Percentiles rank a stretch among this genome's conserved stretches.
Evolutionary conservation across 202 grass and related monocot species (phyloP).

Genomic region (Cymbopogon flexuosus): DNA sequence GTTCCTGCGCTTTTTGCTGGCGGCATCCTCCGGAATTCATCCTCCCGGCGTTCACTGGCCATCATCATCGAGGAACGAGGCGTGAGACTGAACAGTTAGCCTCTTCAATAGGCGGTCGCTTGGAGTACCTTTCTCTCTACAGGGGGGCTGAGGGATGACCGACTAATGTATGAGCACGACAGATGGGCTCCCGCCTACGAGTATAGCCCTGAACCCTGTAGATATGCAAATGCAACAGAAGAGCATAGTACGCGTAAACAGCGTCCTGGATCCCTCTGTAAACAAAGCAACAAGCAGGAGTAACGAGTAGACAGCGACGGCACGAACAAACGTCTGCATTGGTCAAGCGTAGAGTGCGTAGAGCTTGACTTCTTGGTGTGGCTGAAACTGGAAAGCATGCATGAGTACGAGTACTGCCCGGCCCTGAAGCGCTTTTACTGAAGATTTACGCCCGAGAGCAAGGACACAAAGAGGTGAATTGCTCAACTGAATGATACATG

Average conservation of each 20-base stretch:
- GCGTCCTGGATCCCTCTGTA: background rate
- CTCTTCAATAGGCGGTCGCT: background rate
- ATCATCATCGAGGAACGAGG: background rate
- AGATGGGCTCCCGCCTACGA: background rate
- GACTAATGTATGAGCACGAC: background rate
- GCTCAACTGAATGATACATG: background rate
- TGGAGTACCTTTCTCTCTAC: background rate
- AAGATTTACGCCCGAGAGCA: background rate
- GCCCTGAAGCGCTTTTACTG: background rate
- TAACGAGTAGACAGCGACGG: slow-evolving; percentile 14
- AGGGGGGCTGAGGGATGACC: background rate
- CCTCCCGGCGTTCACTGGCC: background rate
- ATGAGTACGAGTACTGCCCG: background rate
- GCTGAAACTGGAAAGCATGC: slow-evolving; percentile 10
- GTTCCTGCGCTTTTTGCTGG: background rate
- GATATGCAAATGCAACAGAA: background rate
- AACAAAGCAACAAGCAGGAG: background rate
- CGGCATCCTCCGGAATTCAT: too few relatives aligned
- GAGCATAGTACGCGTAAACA: background rate
- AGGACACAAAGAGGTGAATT: background rate
- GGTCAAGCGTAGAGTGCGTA: background rate
- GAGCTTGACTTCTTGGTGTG: slow-evolving; percentile 3
- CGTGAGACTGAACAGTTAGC: background rate
- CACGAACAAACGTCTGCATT: background rate
- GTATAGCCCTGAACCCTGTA: background rate